Base-by-base conservation (phyloP, 2,329 filamentous ascomycete genomes). In the Colletotrichum chlorophyti region DNA sequence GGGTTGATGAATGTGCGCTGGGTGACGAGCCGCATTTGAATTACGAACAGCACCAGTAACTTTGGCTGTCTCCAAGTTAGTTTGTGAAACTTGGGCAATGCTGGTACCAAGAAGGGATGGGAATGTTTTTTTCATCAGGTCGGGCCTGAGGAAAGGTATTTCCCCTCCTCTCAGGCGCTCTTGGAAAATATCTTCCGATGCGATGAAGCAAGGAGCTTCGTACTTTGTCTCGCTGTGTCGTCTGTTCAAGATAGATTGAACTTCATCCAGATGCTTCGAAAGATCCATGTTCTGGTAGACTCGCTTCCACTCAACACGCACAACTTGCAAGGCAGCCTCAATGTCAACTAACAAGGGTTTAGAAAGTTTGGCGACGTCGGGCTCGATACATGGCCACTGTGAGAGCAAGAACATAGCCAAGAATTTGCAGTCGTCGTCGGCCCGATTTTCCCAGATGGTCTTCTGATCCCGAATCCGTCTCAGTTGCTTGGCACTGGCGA, bases 221-320 rank as follows among this genome's bases (percentile, higher is more conserved):
- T 68, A 67, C 17, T 55, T 38, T 6, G 50, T 38, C 5, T 66
- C 61, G 3, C 68, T 61, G 9, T 66, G 65, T 42, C 72, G 68
- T 4, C 48, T 52, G 43, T 74, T 53, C 12, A 83, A 58, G 8
- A 81, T 62, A 0, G 41, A 6, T 49, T 85, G 80, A 0, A 82
- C 74, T 23, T 72, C 38, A 9, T 70, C 52, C 1, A 85, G 58
- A 61, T 84, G 79, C 0, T 66, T 37, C 0, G 71, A 75, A 1
- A 85, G 70, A 24, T 80, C 72, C 9, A 72, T 59, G 40, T 86
- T 86, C 5, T 76, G 70, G n/a, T 72, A 76, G 0, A 83, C 63
- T 0, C 78, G 74, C 5, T 68, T 60, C 82, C 82, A 86, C 47
- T 83, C 77, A 0, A 73, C 73, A 0, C 64, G 61, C 12, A 86